Conservation (phyloP, 164 flowering plant genomes). For the Berberis thunbergii region DNA sequence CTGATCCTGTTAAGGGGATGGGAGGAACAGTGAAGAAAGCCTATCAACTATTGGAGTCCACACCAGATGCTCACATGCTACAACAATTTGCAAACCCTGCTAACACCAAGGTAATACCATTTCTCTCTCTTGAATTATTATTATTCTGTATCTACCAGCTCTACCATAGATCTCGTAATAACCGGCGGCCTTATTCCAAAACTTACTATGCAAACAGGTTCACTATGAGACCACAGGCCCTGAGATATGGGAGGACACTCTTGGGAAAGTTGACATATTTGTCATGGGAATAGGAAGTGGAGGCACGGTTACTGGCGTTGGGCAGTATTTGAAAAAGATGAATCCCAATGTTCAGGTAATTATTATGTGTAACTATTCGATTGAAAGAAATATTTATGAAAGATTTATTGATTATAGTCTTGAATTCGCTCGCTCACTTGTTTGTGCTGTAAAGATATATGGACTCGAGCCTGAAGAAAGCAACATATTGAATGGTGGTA, state of each 20-base stretch:
- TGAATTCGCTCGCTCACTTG: no score
- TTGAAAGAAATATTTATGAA: no score
- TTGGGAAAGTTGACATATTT: slow-evolving; percentile 86
- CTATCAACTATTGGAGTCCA: slow-evolving; percentile 62
- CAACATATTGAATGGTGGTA: slow-evolving; percentile 81
- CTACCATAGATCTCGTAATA: neutral
- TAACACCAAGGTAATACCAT: slow-evolving; percentile 52
- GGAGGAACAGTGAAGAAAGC: slow-evolving; percentile 96
- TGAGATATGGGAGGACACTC: slow-evolving; percentile 93
- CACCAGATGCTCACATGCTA: slow-evolving; percentile 80
- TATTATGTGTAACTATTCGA: neutral
- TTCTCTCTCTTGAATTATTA: neutral
- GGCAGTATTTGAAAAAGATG: slow-evolving; percentile 74
- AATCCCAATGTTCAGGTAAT: slow-evolving; percentile 90
- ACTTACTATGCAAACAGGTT: slow-evolving; percentile 30
- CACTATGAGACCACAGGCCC: slow-evolving; percentile 98
- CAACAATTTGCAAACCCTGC: slow-evolving; percentile 94
- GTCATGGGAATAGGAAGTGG: slow-evolving; percentile 98
- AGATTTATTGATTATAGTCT: no score
- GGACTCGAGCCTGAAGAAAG: slow-evolving; percentile 97
- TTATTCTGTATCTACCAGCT: neutral
- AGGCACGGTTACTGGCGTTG: slow-evolving; percentile 93
- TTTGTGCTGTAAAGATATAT: slow-evolving; percentile 40
- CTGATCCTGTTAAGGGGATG: slow-evolving; percentile 93
- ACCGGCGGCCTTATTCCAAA: neutral